Evolutionary conservation across 352 stramenopile genomes (phyloP), one percentile per base, ranked within the genome.

Genomic region (Achlya hypogyna): DNA sequence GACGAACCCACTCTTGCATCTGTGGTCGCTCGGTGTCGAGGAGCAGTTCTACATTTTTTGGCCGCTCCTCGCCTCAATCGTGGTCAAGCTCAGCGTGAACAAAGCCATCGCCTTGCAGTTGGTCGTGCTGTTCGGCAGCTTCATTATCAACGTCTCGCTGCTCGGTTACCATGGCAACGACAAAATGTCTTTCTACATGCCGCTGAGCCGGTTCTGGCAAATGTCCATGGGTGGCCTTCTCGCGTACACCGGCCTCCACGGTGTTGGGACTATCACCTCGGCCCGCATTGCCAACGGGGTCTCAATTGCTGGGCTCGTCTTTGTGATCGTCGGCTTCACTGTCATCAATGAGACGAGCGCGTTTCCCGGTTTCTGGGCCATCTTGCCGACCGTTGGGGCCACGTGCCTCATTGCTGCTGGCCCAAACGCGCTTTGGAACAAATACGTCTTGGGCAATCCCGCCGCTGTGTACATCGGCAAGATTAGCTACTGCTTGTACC

Each of bases 401-500:
- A 35, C 42, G 27, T 27, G 31, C 14, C 51, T 58, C 29, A 63
- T 63, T n/a, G 28, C 32, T 14, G 54, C 54, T 12, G 54, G 54
- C 1, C 31, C 22, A 22, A 12, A 43, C 23, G 47, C 42, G 9
- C 35, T n/a, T 3, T 51, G 56, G 40, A 67, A 67, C 38, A 0
- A 9, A 5, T 59, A 53, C 51, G 29, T 58, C n/a, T 51, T 67
- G 31, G 34, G 42, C 28, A 34, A 29, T 16, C 4, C 3, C 4
- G 16, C 9, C 20, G 29, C 49, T 5, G 63, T 69, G 43, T 69
- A 47, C 35, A 25, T 65, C 25, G 63, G 49, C 23, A 67, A 67
- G 45, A 67, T 67, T 43, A 69, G 62, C 32, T 69, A 69, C 27
- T 23, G 16, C n/a, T 51, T 69, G 10, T 69, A 69, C 28, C 25